Conservation (phyloP, 192 early-diverging fungal species). For the Polychytrium aggregatum region DNA sequence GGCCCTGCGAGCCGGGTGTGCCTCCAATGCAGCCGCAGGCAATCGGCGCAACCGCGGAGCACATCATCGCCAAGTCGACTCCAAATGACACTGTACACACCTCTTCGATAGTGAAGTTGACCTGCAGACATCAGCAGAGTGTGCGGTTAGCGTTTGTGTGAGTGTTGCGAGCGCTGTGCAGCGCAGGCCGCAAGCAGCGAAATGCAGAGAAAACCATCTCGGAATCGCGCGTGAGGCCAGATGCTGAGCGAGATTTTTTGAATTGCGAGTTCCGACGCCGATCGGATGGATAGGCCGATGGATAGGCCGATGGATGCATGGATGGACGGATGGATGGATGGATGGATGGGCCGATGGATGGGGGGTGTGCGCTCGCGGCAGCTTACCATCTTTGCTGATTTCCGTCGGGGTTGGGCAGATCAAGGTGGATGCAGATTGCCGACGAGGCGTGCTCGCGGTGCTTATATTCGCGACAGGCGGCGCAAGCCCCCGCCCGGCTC, state of each 20-base stretch:
- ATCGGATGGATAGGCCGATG: neutral
- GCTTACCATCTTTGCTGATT: no score
- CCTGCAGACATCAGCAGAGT: slow-evolving; percentile 14
- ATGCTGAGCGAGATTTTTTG: neutral
- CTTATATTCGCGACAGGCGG: no score
- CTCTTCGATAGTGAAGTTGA: slow-evolving; percentile 34
- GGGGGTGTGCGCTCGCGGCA: no score
- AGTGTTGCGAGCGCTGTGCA: neutral
- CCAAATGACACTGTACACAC: slow-evolving; percentile 4
- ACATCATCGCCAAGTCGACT: neutral
- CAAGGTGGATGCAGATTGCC: no score
- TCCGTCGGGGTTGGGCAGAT: no score
- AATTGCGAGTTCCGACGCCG: neutral
- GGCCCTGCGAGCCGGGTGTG: neutral
- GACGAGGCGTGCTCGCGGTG: no score
- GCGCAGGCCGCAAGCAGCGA: neutral
- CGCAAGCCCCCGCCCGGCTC: no score
- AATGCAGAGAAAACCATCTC: slow-evolving; percentile 6
- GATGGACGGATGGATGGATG: no score
- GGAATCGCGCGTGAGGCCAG: neutral
- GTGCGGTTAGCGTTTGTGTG: neutral
- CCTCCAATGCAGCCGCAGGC: neutral
- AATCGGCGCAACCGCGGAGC: neutral
- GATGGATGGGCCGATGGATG: neutral
- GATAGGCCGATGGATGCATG: no score